phyloP scores from a whole-genome alignment of 139 green algal species.

The Dunaliella primolecta region DNA sequence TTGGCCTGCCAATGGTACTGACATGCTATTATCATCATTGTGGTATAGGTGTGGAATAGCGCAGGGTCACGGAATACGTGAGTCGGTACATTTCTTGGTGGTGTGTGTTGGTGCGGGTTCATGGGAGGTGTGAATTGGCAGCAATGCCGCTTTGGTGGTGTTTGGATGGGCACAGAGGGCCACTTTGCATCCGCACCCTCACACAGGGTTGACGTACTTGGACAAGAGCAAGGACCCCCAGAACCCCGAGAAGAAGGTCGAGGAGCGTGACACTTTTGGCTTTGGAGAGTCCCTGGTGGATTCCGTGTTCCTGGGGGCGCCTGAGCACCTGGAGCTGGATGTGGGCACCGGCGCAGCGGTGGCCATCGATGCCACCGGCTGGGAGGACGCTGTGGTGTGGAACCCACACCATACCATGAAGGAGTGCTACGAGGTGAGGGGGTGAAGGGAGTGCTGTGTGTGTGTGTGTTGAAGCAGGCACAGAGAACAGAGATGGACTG shows the following conservation, averaged over 20 bases:
- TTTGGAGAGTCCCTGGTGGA: constrained; percentile 71
- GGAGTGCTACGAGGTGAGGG: constrained; percentile 5
- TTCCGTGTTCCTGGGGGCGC: constrained; percentile 81
- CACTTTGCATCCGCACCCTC: too few species aligned
- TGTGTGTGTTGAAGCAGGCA: not conserved
- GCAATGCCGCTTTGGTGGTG: too few species aligned
- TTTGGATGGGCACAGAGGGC: too few species aligned
- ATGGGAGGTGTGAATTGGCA: too few species aligned
- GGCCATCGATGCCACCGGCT: constrained; percentile 49
- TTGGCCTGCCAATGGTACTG: too few species aligned
- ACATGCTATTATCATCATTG: too few species aligned
- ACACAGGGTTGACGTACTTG: constrained; percentile 77
- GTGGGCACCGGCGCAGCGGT: constrained; percentile 48
- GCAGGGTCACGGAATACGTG: too few species aligned
- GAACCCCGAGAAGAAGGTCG: constrained; percentile 61
- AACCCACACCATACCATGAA: constrained; percentile 62
- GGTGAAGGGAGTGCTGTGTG: not conserved
- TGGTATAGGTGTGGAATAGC: too few species aligned
- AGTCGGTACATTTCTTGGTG: too few species aligned
- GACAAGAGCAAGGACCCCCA: constrained; percentile 82
- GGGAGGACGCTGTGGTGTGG: constrained; percentile 66
- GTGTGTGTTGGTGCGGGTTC: too few species aligned
- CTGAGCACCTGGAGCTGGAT: constrained; percentile 70
- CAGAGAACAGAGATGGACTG: too few species aligned
- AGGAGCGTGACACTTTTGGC: constrained; percentile 60